phyloP scores from a whole-genome alignment of 768 basidiomycete species.

The Lactarius hengduanensis region DNA sequence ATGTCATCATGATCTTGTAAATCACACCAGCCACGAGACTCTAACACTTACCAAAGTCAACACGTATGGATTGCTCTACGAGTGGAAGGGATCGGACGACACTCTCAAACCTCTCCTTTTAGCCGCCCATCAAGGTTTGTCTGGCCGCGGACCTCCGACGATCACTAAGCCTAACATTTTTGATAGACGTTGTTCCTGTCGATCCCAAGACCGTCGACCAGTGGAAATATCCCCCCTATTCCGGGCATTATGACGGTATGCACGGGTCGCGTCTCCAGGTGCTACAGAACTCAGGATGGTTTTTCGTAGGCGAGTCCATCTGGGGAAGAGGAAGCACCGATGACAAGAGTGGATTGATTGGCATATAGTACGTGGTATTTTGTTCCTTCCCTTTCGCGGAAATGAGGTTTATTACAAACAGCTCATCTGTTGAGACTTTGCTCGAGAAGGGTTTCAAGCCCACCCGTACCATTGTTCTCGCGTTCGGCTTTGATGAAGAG shows the following conservation, averaged over 20 bases:
- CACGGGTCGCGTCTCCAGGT: no score
- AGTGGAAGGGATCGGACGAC: constrained; percentile 55
- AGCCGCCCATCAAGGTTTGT: constrained; percentile 50
- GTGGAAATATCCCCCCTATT: constrained; percentile 65
- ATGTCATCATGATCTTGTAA: neutral
- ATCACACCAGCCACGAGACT: constrained; percentile 43
- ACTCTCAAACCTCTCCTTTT: constrained; percentile 55
- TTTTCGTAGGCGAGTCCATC: constrained; percentile 31
- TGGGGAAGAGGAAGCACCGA: constrained; percentile 40
- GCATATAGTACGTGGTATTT: constrained; percentile 33
- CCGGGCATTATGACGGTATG: constrained; percentile 57
- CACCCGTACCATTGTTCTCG: constrained; percentile 33
- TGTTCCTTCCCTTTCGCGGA: neutral
- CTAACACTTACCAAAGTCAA: constrained; percentile 57
- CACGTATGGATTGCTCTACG: constrained; percentile 59
- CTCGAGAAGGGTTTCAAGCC: constrained; percentile 42
- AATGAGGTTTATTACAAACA: constrained; percentile 10
- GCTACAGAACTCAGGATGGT: neutral
- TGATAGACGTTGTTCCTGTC: constrained; percentile 66
- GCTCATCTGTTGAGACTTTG: constrained; percentile 41
- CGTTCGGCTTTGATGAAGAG: constrained; percentile 47
- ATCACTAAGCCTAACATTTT: neutral
- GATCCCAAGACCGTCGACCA: constrained; percentile 50
- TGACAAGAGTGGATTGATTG: constrained; percentile 39
- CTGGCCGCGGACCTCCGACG: neutral